Conservation (phyloP, 129 eudicot species). For the Helichrysum umbraculigerum region DNA sequence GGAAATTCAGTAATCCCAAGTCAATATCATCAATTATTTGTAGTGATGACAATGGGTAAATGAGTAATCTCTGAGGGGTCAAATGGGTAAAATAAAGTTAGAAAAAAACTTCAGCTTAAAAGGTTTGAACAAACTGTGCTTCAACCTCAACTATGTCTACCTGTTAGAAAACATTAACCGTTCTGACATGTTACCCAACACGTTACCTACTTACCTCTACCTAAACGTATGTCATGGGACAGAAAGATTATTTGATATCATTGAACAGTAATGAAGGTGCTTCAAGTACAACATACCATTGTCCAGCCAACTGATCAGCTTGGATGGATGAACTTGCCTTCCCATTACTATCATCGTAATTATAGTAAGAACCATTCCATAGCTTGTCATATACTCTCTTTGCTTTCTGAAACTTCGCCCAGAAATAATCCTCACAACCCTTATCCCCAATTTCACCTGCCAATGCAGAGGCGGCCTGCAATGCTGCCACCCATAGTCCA, state of each 20-base stretch:
- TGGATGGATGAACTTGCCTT: slow-evolving; percentile 73
- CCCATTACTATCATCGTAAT: slow-evolving; percentile 79
- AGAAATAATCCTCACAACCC: slow-evolving; percentile 79
- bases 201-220: background rate
- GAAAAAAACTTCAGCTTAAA: too few relatives aligned
- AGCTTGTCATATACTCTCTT: slow-evolving; percentile 75
- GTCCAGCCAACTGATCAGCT: slow-evolving; percentile 98
- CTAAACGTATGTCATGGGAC: background rate
- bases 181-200: background rate
- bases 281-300: slow-evolving; percentile 55
- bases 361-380: slow-evolving; percentile 92
- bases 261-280: background rate
- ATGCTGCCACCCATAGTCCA: slow-evolving; percentile 96
- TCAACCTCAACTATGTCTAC: background rate
- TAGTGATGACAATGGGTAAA: background rate
- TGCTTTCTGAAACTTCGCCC: slow-evolving; percentile 74
- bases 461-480: slow-evolving; percentile 90
- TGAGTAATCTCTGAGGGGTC: background rate
- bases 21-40: too few relatives aligned
- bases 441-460: slow-evolving; percentile 79
- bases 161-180: background rate
- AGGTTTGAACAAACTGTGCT: background rate
- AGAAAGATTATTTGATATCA: background rate
- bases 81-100: background rate
- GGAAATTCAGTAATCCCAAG: too few relatives aligned